Evolutionary conservation across 1,284 basidiomycete species (phyloP), one percentile per base, ranked within the genome.

Genomic region (Heterobasidion occidentale): DNA sequence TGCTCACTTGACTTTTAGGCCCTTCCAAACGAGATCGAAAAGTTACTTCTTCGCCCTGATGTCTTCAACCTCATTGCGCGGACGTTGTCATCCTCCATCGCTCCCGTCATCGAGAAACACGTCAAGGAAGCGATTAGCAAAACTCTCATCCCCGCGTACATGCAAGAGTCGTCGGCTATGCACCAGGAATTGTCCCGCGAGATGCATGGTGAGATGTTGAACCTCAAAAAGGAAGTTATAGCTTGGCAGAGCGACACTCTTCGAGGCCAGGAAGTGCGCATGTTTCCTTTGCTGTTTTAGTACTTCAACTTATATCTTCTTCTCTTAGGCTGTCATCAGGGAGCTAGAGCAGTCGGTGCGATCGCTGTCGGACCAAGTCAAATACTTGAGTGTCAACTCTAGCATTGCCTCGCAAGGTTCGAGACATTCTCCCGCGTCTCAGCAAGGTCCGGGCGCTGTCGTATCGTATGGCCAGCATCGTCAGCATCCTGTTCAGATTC

Each of bases 61-160:
- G 78, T 92, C 56, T 81, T 84, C 15, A 79, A 74, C 53, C 87
- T 90, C 63, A 83, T 91, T 62, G 82, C 89, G 12, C 81, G 83
- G 58, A 79, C 86, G 27, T 76, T 92, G 57, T 81, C 86, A 15
- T 74, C 78, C 6, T 80, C 81, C 53, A 70, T 91, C 56, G 82
- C 82, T 6, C 88, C 89, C 11, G 67, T 88, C 53, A 82, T 92
- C 60, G 88, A 90, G 67, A 77, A 83, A 57, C 85, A 90, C 63
- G 81, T 92, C 65, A 90, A 91, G 73, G 90, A 92, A 12, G 76
- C 84, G 9, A 78, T 92, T 62, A 75, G 76, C 36, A 86, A 88
- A 70, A 80, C 77, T 0, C 80, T 93, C 63, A 74, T 91, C 44
- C 90, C 90, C 0, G 76, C 84, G 33, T 86, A 86, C 67, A 79